phyloP scores from a whole-genome alignment of 345 rosid species.

The Hibiscus trionum region DNA sequence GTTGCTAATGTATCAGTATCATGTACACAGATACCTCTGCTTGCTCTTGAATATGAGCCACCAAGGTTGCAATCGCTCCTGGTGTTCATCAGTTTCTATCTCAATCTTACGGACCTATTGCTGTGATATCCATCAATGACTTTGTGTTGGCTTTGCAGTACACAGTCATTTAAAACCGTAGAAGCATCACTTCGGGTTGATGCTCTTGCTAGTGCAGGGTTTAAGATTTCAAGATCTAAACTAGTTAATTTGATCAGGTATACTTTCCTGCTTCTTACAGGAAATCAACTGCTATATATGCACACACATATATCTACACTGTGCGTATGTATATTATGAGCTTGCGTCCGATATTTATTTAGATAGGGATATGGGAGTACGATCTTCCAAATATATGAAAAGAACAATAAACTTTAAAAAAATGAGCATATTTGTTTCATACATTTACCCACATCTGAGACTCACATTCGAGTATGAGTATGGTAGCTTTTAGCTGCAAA shows the following conservation, averaged over 20 bases:
- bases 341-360: too few relatives aligned
- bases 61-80: conserved; percentile 46
- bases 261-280: not conserved
- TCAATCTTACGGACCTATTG: conserved; percentile 6
- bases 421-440: not conserved
- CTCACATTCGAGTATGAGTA: not conserved
- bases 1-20: conserved; percentile 81
- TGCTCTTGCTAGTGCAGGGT: conserved; percentile 98
- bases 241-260: conserved; percentile 78
- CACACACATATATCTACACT: not conserved
- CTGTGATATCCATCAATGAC: not conserved
- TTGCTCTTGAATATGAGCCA: conserved; percentile 76
- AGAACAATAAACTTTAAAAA: too few relatives aligned
- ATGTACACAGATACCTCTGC: conserved; percentile 69
- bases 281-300: not conserved
- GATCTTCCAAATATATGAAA: too few relatives aligned
- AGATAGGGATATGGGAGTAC: too few relatives aligned
- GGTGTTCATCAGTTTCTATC: not conserved
- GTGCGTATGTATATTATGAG: not conserved
- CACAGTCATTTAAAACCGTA: conserved; percentile 59
- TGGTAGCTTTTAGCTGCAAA: not conserved
- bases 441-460: not conserved
- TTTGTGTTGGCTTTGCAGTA: conserved; percentile 36
- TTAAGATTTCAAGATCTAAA: conserved; percentile 82
- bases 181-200: conserved; percentile 89